Evolutionary conservation across 192 early-diverging fungal genomes (phyloP).

Genomic region (Lunasporangiospora selenospora): DNA sequence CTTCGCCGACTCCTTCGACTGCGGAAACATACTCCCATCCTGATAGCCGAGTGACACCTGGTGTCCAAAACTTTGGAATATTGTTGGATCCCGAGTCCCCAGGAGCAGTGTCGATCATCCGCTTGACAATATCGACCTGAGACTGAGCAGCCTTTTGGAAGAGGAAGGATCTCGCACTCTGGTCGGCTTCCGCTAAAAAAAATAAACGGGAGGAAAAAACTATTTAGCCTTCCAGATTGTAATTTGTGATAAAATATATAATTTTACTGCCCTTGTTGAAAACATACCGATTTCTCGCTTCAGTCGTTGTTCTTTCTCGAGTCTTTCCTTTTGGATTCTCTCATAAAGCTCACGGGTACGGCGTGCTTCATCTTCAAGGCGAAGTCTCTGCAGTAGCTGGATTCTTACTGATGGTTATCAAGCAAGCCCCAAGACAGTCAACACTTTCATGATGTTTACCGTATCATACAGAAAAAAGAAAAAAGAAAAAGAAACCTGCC

Average conservation of each 20-base stretch:
- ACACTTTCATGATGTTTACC: no score
- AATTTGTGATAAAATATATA: neutral
- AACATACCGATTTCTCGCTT: slow-evolving; percentile 29
- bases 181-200: slow-evolving; percentile 22
- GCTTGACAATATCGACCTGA: slow-evolving; percentile 16
- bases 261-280: neutral
- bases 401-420: no score
- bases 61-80: slow-evolving; percentile 9
- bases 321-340: slow-evolving; percentile 13
- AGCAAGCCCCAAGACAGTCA: no score
- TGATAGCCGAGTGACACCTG: slow-evolving; percentile 16
- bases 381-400: slow-evolving; percentile 15
- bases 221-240: neutral
- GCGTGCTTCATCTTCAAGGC: slow-evolving; percentile 36
- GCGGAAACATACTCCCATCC: slow-evolving; percentile 38
- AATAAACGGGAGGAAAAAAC: neutral
- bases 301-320: slow-evolving; percentile 22
- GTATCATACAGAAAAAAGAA: no score
- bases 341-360: slow-evolving; percentile 16
- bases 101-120: slow-evolving; percentile 21
- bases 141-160: slow-evolving; percentile 10
- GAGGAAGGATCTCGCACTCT: slow-evolving; percentile 24
- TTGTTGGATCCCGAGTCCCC: slow-evolving; percentile 2
- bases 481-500: no score
- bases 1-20: neutral